Evolutionary conservation across 2,329 filamentous ascomycete genomes (phyloP), one percentile per base, ranked within the genome.

Genomic region (Alternaria longipes): DNA sequence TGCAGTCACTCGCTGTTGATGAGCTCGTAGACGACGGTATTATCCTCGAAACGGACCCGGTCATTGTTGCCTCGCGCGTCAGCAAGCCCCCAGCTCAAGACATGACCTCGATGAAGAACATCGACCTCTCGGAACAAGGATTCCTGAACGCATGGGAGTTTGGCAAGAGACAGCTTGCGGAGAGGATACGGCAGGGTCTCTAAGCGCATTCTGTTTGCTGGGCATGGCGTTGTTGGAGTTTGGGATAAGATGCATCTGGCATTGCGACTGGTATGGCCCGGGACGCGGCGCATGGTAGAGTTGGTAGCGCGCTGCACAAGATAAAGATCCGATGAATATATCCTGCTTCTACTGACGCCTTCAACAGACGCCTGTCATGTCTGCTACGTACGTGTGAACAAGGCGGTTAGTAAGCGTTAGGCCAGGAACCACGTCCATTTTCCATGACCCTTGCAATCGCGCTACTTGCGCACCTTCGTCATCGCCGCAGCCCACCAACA

Each of bases 21-120:
- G 95, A 99, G 81, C 69, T 81, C 41, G 78, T 80, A n/a, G 79
- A 80, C 67, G 79, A 80, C 59, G 95, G 95, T 62, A 96, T 98
- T 77, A 94, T 99, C 72, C 88, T 99, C 63, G 95, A 99, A 83
- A 98, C 94, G 0, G 95, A 99, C 79, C 94, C 95, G 1, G 94
- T 95, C 66, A 91, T 97, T 74, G 92, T 99, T 68, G 91, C 94
- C 50, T 93, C 93, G 78, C 86, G 95, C 70, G 95, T 98, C 74
- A 97, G 92, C 85, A 90, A 91, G 80, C 94, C 95, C 41, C 95
- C 95, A 9, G 89, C 90, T 42, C 91, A 97, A 74, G 95, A 99
- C 82, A 90, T 93, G 71, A 85, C 87, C 8, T 93, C 93, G 76
- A 88, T 97, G 80, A 93, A 95, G 84, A 92, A 91, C 77, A 94